phyloP scores from a whole-genome alignment of 768 basidiomycete genomes.

The Pleurotus tuoliensis region DNA sequence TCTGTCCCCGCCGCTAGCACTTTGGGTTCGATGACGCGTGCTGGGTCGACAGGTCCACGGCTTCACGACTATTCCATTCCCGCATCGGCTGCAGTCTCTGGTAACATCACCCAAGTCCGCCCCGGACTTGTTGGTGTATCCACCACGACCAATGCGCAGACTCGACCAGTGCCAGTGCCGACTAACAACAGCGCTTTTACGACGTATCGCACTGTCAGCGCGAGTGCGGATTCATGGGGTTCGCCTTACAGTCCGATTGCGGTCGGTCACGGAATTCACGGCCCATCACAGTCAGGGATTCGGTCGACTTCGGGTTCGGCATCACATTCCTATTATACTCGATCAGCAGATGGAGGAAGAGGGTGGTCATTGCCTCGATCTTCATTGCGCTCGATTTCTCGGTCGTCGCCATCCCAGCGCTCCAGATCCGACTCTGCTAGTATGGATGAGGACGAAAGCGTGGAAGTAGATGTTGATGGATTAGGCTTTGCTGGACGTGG shows the following conservation, averaged over 20 bases:
- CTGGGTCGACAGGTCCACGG: conserved; percentile 46
- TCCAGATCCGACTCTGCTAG: conserved; percentile 27
- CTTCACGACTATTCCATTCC: conserved; percentile 65
- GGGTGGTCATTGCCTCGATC: conserved; percentile 57
- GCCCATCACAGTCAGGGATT: not conserved
- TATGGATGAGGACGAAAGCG: conserved; percentile 25
- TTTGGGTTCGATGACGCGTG: conserved; percentile 19
- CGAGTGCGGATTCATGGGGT: conserved; percentile 25
- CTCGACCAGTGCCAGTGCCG: conserved; percentile 5
- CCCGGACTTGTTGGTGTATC: conserved; percentile 49
- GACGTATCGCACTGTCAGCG: conserved; percentile 21
- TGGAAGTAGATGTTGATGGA: conserved; percentile 22
- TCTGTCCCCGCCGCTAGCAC: conserved; percentile 44
- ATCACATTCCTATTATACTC: conserved; percentile 22
- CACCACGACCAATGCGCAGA: conserved; percentile 15
- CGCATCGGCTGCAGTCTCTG: conserved; percentile 26
- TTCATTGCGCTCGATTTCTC: conserved; percentile 42
- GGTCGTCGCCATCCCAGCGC: conserved; percentile 22
- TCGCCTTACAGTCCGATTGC: conserved; percentile 15
- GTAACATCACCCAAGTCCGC: conserved; percentile 52
- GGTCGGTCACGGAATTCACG: conserved; percentile 23
- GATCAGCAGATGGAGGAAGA: conserved; percentile 17
- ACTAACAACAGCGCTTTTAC: conserved; percentile 3
- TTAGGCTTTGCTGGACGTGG: conserved; percentile 17
- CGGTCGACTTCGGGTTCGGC: conserved; percentile 9